Percentiles rank a stretch among this genome's conserved stretches.
Conservation (phyloP, 352 stramenopile genomes). For the Globisporangium irregulare region DNA sequence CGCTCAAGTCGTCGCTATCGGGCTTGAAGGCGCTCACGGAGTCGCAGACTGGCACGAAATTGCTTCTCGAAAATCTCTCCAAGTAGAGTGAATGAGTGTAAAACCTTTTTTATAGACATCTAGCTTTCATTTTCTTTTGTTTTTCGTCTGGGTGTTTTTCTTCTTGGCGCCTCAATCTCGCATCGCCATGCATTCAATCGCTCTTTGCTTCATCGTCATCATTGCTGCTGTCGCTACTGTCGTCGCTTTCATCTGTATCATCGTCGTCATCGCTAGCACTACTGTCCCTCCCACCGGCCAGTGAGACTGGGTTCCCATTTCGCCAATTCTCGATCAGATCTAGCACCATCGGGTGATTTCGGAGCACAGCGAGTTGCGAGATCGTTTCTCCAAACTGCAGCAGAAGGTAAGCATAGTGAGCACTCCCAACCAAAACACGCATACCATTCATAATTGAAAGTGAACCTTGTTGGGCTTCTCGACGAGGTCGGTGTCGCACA, state of each 20-base stretch:
- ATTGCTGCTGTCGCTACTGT: slow-evolving; percentile 8
- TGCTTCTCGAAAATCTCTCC: slow-evolving; percentile 79
- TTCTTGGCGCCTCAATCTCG: background rate
- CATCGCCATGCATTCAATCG: background rate
- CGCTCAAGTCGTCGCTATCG: slow-evolving; percentile 51
- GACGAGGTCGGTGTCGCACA: slow-evolving; percentile 51
- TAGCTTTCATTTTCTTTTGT: slow-evolving; percentile 20
- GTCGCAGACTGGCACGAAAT: slow-evolving; percentile 70
- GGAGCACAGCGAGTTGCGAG: slow-evolving; percentile 43
- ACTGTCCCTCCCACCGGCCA: slow-evolving; percentile 19
- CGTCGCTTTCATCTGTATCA: slow-evolving; percentile 12
- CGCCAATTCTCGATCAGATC: slow-evolving; percentile 43
- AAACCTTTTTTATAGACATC: slow-evolving; percentile 20
- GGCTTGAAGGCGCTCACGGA: slow-evolving; percentile 60
- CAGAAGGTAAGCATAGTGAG: background rate
- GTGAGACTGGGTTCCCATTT: slow-evolving; percentile 32
- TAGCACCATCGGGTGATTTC: slow-evolving; percentile 28
- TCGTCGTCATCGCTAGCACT: slow-evolving; percentile 23
- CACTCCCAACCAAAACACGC: background rate
- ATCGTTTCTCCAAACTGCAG: slow-evolving; percentile 58
- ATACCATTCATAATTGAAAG: background rate
- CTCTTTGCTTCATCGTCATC: slow-evolving; percentile 18
- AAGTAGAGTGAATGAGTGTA: slow-evolving; percentile 30
- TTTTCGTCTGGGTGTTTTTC: slow-evolving; percentile 18
- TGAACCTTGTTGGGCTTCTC: slow-evolving; percentile 59